Evolutionary conservation across 306 rosid species (phyloP).

Genomic region (Cotoneaster glaucophyllus): DNA sequence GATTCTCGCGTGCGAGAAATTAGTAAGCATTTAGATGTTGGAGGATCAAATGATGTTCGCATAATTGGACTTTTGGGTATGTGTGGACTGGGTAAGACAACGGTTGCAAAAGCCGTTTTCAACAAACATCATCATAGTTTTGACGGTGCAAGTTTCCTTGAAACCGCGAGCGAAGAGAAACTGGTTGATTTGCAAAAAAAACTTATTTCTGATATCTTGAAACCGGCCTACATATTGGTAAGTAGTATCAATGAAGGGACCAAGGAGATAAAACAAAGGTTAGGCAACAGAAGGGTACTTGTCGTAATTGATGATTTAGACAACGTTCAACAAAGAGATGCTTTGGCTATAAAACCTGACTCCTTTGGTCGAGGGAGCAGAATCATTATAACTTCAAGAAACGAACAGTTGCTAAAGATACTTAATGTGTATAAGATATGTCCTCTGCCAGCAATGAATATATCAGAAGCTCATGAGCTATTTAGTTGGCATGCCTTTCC

Average conservation of each 20-base stretch:
- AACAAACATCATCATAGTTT: conserved; percentile 1
- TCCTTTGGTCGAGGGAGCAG: conserved; percentile 24
- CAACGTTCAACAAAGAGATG: neutral
- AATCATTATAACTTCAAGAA: conserved; percentile 18
- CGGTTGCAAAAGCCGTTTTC: conserved; percentile 18
- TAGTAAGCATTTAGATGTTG: too few relatives aligned
- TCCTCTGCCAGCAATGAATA: neutral
- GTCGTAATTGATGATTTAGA: conserved; percentile 13
- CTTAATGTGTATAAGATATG: neutral
- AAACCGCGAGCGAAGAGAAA: neutral
- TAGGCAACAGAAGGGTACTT: neutral
- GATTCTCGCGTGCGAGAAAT: too few relatives aligned
- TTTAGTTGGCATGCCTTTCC: conserved; percentile 29
- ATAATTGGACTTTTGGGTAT: neutral
- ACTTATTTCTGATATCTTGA: conserved; percentile 4
- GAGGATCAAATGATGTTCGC: too few relatives aligned
- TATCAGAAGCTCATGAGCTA: conserved; percentile 9
- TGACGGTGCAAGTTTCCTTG: conserved; percentile 3
- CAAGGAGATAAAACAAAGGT: neutral
- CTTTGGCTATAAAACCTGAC: neutral
- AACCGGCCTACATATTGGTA: neutral
- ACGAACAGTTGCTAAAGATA: neutral
- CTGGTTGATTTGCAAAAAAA: neutral
- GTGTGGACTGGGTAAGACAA: neutral
- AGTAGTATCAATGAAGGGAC: neutral